Base-by-base conservation (phyloP, 352 stramenopile genomes). In the Phytopythium mirpurense region DNA sequence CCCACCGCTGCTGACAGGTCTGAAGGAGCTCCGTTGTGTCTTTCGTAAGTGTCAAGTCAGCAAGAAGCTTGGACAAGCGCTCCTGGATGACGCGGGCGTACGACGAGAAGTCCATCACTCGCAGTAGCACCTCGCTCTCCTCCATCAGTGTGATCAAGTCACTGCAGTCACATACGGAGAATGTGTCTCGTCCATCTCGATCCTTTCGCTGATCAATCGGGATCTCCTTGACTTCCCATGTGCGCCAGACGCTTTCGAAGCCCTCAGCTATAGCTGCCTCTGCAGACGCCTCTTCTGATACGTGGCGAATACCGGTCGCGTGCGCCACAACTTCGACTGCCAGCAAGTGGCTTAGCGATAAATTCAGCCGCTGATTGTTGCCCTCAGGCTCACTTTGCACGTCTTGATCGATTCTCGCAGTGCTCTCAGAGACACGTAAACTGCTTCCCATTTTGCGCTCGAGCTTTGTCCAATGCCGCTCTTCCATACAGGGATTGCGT, bases 401-500 rank as follows among this genome's bases (percentile, higher is more conserved):
- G 4, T 21, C 23, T 19, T 36, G 8, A 14, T 61, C 27, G n/a
- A 24, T 11, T 50, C 18, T 8, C 0, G 41, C 34, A 11, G 29
- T 16, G 1, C 36, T 37, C 0, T 57, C 51, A 0, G 11, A 4
- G 16, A 59, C 48, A 5, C 37, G 31, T 19, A 89, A 76, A 0
- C 56, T 71, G 16, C 70, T 83, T 16, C 75, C 56, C 59, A 89
- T 65, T 47, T 87, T 91, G 62, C 85, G 61, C 47, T 91, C 80
- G 0, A 91, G 59, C 41, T 88, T 88, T 2, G 60, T 75, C 80
- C 80, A 91, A 51, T 91, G 80, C 6, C 76, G 74, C 21, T 84
- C 72, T 34, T 70, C 65, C 19, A 91, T 19, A 24, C 74, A 54
- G 0, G 75, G 66, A 27, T 88, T 91, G 10, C 78, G 66, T 3